These are phyloP conservation scores for Coemansia sp. DNA, from an alignment of 192 early-diverging fungal species.

Conservation along the genomic window DNA sequence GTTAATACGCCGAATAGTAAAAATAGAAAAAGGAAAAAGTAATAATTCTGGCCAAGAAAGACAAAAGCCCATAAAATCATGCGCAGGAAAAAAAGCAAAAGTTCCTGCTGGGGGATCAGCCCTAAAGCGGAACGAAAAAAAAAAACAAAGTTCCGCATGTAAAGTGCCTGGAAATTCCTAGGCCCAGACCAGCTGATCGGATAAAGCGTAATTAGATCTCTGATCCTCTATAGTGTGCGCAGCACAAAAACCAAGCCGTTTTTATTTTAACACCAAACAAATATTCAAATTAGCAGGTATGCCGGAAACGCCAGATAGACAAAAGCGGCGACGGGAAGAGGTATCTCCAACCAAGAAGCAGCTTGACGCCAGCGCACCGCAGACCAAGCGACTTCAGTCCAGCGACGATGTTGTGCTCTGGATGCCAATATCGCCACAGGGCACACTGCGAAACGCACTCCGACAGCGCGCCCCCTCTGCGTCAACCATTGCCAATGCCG, in stretches of 20 bases:
- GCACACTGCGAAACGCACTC: conserved; percentile 37
- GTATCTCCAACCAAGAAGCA: conserved; percentile 14
- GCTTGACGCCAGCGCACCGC: conserved; percentile 31
- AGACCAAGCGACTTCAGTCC: conserved; percentile 3
- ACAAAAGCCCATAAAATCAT: neutral
- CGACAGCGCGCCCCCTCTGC: conserved; percentile 23
- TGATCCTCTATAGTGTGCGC: too few relatives aligned
- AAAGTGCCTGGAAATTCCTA: neutral
- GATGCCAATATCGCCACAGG: conserved; percentile 47
- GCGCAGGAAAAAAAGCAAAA: conserved; percentile 4
- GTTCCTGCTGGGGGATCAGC: neutral
- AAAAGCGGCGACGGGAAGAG: conserved; percentile 24
- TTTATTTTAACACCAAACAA: too few relatives aligned
- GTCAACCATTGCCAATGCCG: neutral
- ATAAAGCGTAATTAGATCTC: too few relatives aligned
- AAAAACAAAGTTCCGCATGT: neutral
- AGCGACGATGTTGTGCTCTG: conserved; percentile 36
- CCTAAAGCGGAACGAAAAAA: neutral
- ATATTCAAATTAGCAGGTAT: neutral
- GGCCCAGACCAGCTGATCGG: neutral
- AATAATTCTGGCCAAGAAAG: neutral
- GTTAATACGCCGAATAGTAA: conserved; percentile 2
- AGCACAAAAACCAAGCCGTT: too few relatives aligned
- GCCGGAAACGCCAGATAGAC: conserved; percentile 4
- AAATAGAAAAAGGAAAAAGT: conserved; percentile 3